Conservation (phyloP, 805 yeast species). For the Saccharomyces eubayanus region DNA sequence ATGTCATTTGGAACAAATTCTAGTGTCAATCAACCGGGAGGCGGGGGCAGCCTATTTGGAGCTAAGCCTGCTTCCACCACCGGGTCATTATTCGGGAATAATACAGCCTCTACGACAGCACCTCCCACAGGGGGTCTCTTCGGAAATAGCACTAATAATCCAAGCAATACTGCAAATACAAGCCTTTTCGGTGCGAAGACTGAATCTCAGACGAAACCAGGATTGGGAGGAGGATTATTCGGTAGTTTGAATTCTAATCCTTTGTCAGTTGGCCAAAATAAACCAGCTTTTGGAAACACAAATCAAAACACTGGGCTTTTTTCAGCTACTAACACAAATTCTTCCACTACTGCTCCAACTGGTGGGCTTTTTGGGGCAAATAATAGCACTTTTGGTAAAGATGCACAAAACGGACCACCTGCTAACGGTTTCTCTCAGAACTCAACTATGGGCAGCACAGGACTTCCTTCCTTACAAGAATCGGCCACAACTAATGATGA, state of each 20-base stretch:
- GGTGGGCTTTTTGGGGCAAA: constrained; percentile 30
- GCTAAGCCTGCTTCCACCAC: constrained; percentile 13
- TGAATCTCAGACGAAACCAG: neutral
- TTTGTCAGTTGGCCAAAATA: constrained; percentile 6
- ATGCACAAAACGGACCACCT: neutral
- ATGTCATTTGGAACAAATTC: constrained; percentile 6
- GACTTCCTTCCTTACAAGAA: constrained; percentile 20
- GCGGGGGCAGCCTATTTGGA: constrained; percentile 13
- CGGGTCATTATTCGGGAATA: constrained; percentile 17
- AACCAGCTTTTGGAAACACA: constrained; percentile 28
- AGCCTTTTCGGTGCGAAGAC: neutral
- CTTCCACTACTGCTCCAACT: constrained; percentile 3
- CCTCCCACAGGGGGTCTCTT: constrained; percentile 22
- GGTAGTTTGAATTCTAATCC: constrained; percentile 13
- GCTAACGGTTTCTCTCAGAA: neutral
- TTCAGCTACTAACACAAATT: constrained; percentile 15
- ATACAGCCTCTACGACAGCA: constrained; percentile 9
- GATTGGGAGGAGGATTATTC: constrained; percentile 16
- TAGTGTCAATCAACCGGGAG: constrained; percentile 5
- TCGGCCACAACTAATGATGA: constrained; percentile 37
- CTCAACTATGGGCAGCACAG: neutral
- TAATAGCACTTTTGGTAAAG: neutral
- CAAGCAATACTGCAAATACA: neutral
- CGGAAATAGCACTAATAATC: constrained; percentile 12
- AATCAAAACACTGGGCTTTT: constrained; percentile 30